phyloP scores from a whole-genome alignment of 768 basidiomycete species.

The Cystofilobasidium bisporidii region DNA sequence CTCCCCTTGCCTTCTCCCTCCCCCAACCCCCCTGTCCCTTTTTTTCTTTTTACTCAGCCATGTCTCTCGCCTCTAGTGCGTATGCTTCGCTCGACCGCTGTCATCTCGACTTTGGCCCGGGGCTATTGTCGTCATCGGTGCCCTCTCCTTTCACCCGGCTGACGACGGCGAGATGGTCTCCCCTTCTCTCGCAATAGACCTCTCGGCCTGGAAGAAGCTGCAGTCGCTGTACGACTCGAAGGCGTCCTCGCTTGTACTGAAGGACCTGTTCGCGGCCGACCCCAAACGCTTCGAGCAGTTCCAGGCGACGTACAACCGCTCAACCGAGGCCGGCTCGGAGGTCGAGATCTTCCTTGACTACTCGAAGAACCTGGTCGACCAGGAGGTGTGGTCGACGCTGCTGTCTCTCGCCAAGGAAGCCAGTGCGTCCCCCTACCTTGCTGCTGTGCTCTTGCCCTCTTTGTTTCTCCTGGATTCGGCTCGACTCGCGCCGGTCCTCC shows the following conservation, averaged over 20 bases:
- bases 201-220: constrained; percentile 82
- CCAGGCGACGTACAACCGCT: constrained; percentile 50
- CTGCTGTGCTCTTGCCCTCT: too few relatives aligned
- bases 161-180: not conserved
- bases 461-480: too few relatives aligned
- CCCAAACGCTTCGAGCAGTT: constrained; percentile 67
- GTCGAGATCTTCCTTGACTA: constrained; percentile 86
- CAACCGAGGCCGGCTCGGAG: constrained; percentile 48
- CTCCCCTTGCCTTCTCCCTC: not conserved
- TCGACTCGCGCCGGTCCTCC: too few relatives aligned
- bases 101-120: too few relatives aligned
- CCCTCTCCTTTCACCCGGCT: too few relatives aligned
- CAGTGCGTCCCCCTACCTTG: constrained; percentile 14
- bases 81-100: not conserved
- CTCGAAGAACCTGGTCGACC: constrained; percentile 90
- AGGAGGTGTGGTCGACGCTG: constrained; percentile 68
- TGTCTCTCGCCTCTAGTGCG: constrained; percentile 29
- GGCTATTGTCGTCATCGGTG: too few relatives aligned
- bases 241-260: constrained; percentile 67
- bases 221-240: constrained; percentile 63
- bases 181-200: constrained; percentile 49
- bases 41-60: constrained; percentile 1
- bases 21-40: not conserved
- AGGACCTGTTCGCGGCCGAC: constrained; percentile 85
- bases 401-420: constrained; percentile 77